Percentiles rank a stretch among this genome's conserved stretches.
These are phyloP conservation scores for Cordia subcordata DNA, from an alignment of 257 asterid species.

Conservation along the genomic window DNA sequence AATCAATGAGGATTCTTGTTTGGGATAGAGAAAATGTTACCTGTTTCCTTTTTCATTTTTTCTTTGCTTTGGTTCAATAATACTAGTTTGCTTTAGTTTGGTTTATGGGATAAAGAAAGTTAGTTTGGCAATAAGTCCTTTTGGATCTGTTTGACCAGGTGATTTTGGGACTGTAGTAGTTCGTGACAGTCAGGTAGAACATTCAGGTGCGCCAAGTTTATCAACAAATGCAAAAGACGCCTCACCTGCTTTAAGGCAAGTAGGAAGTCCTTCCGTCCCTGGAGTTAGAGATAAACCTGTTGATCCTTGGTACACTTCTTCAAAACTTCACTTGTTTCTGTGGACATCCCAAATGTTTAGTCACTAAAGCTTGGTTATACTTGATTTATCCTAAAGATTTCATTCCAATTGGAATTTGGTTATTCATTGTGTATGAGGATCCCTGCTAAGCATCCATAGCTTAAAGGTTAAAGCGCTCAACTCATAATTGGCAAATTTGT, in stretches of 20 bases:
- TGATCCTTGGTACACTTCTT: conserved; percentile 46
- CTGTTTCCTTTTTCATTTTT: too few relatives aligned
- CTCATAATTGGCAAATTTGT: too few relatives aligned
- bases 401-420: too few relatives aligned
- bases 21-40: too few relatives aligned
- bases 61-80: background rate
- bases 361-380: too few relatives aligned
- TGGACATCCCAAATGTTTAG: background rate
- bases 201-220: conserved; percentile 30
- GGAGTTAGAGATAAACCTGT: conserved; percentile 40
- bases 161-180: conserved; percentile 82
- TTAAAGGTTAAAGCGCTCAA: too few relatives aligned
- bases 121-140: conserved; percentile 3
- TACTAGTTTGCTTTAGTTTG: background rate
- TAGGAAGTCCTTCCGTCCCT: conserved; percentile 37
- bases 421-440: too few relatives aligned
- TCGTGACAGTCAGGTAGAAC: conserved; percentile 50
- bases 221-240: conserved; percentile 34
- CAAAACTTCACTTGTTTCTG: background rate
- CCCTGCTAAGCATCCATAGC: too few relatives aligned
- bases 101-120: background rate
- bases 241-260: conserved; percentile 36
- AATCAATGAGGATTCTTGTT: too few relatives aligned
- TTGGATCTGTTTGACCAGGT: conserved; percentile 40
- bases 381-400: too few relatives aligned